Conservation (phyloP, 441 rosid species). For the Croton laevigatus region DNA sequence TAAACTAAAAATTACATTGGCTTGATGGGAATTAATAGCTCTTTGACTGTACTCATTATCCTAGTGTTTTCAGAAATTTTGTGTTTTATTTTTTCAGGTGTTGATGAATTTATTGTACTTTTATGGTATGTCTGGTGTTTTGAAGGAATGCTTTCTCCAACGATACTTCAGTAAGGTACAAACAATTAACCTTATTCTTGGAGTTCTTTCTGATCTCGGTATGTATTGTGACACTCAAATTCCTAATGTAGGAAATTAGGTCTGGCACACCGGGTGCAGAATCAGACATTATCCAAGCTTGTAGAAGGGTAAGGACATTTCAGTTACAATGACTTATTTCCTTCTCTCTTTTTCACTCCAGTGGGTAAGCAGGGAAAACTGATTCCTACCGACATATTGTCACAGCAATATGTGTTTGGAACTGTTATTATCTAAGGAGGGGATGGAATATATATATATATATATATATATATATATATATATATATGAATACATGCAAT, state of each 20-base stretch:
- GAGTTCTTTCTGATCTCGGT: neutral
- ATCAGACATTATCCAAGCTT: constrained; percentile 38
- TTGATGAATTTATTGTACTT: constrained; percentile 56
- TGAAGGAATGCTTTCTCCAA: constrained; percentile 64
- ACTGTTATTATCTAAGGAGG: constrained; percentile 5
- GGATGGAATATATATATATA: neutral
- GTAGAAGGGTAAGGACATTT: constrained; percentile 41
- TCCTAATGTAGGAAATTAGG: constrained; percentile 43
- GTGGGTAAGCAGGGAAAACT: neutral
- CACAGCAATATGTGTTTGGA: constrained; percentile 6
- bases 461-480: too few relatives aligned
- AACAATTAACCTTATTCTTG: neutral
- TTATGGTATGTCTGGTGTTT: constrained; percentile 59
- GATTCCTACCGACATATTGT: neutral
- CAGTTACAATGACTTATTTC: constrained; percentile 3
- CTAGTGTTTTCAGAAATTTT: neutral
- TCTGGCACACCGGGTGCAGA: constrained; percentile 33
- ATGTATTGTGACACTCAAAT: constrained; percentile 15
- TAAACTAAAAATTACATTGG: neutral
- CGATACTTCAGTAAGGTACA: constrained; percentile 69
- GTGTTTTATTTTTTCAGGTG: constrained; percentile 36
- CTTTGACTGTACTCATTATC: neutral
- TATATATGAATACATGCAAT: too few relatives aligned
- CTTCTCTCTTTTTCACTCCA: neutral
- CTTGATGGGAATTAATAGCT: neutral